Evolutionary conservation across 371 early-diverging fungal genomes (phyloP).

Genomic region (Lichtheimia corymbifera): DNA sequence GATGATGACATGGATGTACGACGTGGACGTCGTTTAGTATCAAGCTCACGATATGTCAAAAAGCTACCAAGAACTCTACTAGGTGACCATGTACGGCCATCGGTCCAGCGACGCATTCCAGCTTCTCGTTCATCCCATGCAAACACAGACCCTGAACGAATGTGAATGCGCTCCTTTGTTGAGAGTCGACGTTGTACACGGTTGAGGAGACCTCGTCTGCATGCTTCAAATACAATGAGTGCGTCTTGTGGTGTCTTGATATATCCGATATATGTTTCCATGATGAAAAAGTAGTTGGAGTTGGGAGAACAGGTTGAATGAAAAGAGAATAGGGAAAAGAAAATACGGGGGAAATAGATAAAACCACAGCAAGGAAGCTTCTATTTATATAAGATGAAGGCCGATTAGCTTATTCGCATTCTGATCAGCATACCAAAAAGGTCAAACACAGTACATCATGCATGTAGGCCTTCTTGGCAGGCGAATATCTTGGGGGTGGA

Average conservation of each 20-base stretch:
- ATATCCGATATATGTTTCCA: constrained; percentile 63
- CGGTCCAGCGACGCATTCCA: constrained; percentile 91
- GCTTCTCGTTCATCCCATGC: constrained; percentile 88
- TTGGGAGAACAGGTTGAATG: constrained; percentile 10
- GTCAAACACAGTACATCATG: constrained; percentile 6
- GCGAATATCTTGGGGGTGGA: not conserved
- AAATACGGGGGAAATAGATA: not conserved
- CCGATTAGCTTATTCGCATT: not conserved
- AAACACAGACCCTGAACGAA: constrained; percentile 78
- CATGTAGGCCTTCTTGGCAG: constrained; percentile 12
- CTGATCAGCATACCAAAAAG: constrained; percentile 7
- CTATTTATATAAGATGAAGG: constrained; percentile 7
- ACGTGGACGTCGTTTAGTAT: constrained; percentile 52
- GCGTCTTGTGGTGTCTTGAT: constrained; percentile 83
- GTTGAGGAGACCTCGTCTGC: constrained; percentile 66
- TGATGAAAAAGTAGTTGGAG: constrained; percentile 9
- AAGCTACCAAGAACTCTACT: constrained; percentile 79
- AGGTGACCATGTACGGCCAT: constrained; percentile 85
- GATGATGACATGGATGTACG: constrained; percentile 26
- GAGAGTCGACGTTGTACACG: constrained; percentile 76
- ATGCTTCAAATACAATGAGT: constrained; percentile 82
- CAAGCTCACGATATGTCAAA: constrained; percentile 75
- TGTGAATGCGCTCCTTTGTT: constrained; percentile 61
- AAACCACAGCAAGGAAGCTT: not conserved
- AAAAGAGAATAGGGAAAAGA: constrained; percentile 13